Evolutionary conservation across 2,329 filamentous ascomycete genomes (phyloP).

Genomic region (Cladobotryum protrusum): DNA sequence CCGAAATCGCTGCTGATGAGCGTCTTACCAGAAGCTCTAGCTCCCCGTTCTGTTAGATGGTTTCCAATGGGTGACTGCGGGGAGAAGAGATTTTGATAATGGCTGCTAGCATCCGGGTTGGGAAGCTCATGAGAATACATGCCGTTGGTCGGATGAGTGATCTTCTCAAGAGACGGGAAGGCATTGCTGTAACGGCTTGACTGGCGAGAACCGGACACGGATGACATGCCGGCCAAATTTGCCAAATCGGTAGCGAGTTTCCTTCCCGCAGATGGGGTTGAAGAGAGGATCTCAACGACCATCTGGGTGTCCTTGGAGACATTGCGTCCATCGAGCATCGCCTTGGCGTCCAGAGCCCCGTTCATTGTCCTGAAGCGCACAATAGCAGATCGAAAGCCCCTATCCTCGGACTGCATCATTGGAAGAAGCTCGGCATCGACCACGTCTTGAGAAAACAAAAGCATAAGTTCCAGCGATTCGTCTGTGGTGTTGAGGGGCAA

Average conservation of each 20-base stretch:
- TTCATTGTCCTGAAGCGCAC: slow-evolving; percentile 46
- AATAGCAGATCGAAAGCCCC: slow-evolving; percentile 45
- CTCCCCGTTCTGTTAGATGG: slow-evolving; percentile 52
- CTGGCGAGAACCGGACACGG: slow-evolving; percentile 41
- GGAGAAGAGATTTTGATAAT: slow-evolving; percentile 61
- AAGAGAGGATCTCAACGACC: slow-evolving; percentile 51
- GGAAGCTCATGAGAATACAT: slow-evolving; percentile 50
- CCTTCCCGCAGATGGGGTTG: slow-evolving; percentile 29
- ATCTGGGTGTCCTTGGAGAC: slow-evolving; percentile 45
- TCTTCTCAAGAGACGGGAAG: slow-evolving; percentile 56
- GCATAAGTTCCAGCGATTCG: slow-evolving; percentile 50
- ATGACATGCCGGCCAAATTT: slow-evolving; percentile 32
- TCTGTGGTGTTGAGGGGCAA: slow-evolving; percentile 49
- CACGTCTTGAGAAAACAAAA: slow-evolving; percentile 53
- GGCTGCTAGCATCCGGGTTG: slow-evolving; percentile 46
- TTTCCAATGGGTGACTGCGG: slow-evolving; percentile 68
- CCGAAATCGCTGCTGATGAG: slow-evolving; percentile 62
- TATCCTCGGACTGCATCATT: slow-evolving; percentile 42
- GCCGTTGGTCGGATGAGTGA: slow-evolving; percentile 54
- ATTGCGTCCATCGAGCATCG: slow-evolving; percentile 52
- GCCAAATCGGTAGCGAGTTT: slow-evolving; percentile 19
- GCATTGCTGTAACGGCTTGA: slow-evolving; percentile 56
- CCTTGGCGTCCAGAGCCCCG: slow-evolving; percentile 52
- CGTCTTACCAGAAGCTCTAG: slow-evolving; percentile 59
- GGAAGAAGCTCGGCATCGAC: slow-evolving; percentile 45